phyloP scores from a whole-genome alignment of 306 rosid species.

The Prunus padus region DNA sequence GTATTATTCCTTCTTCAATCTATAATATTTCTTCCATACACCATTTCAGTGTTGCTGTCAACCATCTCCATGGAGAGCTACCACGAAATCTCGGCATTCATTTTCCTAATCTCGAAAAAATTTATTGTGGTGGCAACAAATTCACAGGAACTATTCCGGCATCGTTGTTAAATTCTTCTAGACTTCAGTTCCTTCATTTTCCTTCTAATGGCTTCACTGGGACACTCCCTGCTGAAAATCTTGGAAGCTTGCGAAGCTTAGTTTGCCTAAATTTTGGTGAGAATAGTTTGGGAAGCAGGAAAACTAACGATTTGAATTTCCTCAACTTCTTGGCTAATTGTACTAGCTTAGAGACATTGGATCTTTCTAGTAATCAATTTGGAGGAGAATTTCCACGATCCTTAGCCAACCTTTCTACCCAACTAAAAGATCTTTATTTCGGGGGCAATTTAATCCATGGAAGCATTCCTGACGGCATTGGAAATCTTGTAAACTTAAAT shows the following conservation, averaged over 20 bases:
- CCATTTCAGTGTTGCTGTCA: conserved; percentile 21
- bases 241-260: conserved; percentile 34
- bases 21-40: not conserved
- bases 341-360: not conserved
- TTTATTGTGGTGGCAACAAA: conserved; percentile 27
- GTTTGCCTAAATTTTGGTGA: conserved; percentile 15
- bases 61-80: conserved; percentile 38
- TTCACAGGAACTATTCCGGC: conserved; percentile 40
- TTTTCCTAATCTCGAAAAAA: conserved; percentile 33
- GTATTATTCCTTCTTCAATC: conserved; percentile 35
- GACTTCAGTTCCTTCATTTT: conserved; percentile 21
- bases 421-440: not conserved
- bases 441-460: conserved; percentile 24
- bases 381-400: conserved; percentile 4
- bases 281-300: conserved; percentile 31
- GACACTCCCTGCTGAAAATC: conserved; percentile 31
- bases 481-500: conserved; percentile 24
- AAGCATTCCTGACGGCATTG: conserved; percentile 29
- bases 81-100: conserved; percentile 22
- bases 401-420: not conserved
- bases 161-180: conserved; percentile 22
- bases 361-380: not conserved
- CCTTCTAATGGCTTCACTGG: conserved; percentile 33
- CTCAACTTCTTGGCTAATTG: not conserved
- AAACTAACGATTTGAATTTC: not conserved